Evolutionary conservation across 306 rosid species (phyloP).

Genomic region (Fragaria ananassa): DNA sequence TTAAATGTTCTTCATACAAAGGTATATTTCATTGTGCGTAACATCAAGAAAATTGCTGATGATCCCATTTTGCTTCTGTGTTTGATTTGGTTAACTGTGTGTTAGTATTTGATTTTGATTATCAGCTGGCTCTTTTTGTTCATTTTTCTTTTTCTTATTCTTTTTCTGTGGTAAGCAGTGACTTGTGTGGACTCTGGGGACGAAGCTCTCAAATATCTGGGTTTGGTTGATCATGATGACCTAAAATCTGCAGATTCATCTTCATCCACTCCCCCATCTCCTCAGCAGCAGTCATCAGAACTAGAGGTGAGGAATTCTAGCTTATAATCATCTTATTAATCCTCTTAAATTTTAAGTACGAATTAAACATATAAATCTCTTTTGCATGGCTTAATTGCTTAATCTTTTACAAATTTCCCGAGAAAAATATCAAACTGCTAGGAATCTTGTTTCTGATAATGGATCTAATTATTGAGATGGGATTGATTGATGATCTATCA

Average conservation of each 20-base stretch:
- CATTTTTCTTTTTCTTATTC: neutral
- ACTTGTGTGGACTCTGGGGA: slow-evolving; percentile 94
- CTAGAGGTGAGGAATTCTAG: slow-evolving; percentile 29
- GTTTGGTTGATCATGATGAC: slow-evolving; percentile 51
- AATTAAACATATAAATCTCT: neutral
- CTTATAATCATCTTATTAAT: neutral
- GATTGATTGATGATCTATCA: slow-evolving; percentile 6
- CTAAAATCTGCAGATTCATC: slow-evolving; percentile 25
- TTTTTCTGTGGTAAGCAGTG: slow-evolving; percentile 41
- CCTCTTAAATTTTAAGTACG: neutral
- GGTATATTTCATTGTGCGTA: slow-evolving; percentile 31
- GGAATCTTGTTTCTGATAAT: slow-evolving; percentile 2
- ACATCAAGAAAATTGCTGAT: neutral
- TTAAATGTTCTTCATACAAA: slow-evolving; percentile 67
- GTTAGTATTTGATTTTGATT: neutral
- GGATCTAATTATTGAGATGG: neutral
- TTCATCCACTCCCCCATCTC: slow-evolving; percentile 30
- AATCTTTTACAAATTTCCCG: neutral
- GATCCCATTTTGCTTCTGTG: neutral
- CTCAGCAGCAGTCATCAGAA: slow-evolving; percentile 10
- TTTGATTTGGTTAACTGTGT: neutral
- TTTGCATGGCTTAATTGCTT: neutral
- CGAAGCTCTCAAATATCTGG: slow-evolving; percentile 83
- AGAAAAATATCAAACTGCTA: neutral
- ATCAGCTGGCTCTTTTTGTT: neutral